A percentile compares a stretch with the other conserved stretches of the same genome.
phyloP scores from a whole-genome alignment of 1,284 basidiomycete species.

The Golubevia sp. region DNA sequence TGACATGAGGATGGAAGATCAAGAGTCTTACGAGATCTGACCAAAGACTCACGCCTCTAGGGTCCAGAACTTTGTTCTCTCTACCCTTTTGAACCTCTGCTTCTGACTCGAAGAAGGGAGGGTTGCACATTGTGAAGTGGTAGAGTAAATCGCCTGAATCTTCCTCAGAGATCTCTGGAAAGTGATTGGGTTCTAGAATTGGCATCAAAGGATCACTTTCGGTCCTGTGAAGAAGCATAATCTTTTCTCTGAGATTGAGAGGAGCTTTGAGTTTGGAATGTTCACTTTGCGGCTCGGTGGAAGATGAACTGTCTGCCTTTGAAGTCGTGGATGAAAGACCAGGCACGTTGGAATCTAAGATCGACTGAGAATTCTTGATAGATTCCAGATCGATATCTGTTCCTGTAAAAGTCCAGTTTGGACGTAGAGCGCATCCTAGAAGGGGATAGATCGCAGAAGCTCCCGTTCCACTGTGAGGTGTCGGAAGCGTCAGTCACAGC shows the following conservation, averaged over 20 bases:
- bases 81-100: conserved; percentile 69
- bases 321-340: neutral
- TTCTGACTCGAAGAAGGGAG: conserved; percentile 81
- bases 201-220: neutral
- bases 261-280: neutral
- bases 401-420: neutral
- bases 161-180: neutral
- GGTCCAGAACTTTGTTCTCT: conserved; percentile 69
- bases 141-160: neutral
- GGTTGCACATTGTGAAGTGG: conserved; percentile 84
- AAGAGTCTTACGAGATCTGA: neutral
- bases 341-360: no score
- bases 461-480: conserved; percentile 82
- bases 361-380: no score
- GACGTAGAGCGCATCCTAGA: conserved; percentile 64
- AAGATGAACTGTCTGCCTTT: neutral
- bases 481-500: no score
- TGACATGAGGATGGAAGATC: neutral
- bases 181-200: neutral
- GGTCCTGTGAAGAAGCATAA: neutral
- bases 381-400: no score
- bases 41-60: conserved; percentile 69
- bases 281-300: neutral
- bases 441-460: conserved; percentile 87
- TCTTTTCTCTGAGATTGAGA: neutral